Base-by-base conservation (phyloP, 129 eudicot species). In the Chrysanthemum seticuspe region DNA sequence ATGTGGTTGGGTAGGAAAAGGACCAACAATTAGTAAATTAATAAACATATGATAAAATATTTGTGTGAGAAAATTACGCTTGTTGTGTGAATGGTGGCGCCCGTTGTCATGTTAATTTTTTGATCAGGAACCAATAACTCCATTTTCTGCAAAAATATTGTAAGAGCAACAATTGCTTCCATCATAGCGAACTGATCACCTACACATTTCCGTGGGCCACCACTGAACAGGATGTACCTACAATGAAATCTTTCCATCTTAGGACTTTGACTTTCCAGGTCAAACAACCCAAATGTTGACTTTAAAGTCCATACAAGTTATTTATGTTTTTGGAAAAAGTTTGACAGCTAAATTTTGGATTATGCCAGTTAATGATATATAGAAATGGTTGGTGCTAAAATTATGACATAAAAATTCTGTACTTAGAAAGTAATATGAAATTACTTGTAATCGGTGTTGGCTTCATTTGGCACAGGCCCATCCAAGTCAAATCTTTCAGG, bases 41-140 rank as follows among this genome's bases (percentile, higher is more conserved):
- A 34, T 65, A 45, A 44, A 18, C 18, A 4, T 25, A 25, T 6
- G 36, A 60, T 60, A 31, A 60, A 49, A 78, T 27, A 15, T n/a
- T 65, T 5, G 31, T 0, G 64, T 18, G 67, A 54, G 77, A 75
- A 76, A 74, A 10, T 89, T 90, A 94, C 98, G 48, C 89, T 94
- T 56, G 98, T 90, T 57, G 98, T 94, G 82, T 94, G 98, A 67
- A 94, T 94, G 52, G 98, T 94, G 76, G 97, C 98, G 31, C 98
- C 98, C 10, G 98, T 94, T 49, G 98, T 94, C 98, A 94, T 94
- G 76, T 81, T 84, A 56, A 94, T 94, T 74, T 77, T 87, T 78
- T 94, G 98, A 83, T 90, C 83, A 3, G 98, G 98, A 51, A 94
- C 79, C 81, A 94, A 85, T 81, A 94, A 88, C 73, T 78, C 81